A percentile compares a stretch with the other conserved stretches of the same genome.
These are phyloP conservation scores for Gracilaria vermiculophylla DNA, from an alignment of 23 red algal species.

Conservation along the genomic window DNA sequence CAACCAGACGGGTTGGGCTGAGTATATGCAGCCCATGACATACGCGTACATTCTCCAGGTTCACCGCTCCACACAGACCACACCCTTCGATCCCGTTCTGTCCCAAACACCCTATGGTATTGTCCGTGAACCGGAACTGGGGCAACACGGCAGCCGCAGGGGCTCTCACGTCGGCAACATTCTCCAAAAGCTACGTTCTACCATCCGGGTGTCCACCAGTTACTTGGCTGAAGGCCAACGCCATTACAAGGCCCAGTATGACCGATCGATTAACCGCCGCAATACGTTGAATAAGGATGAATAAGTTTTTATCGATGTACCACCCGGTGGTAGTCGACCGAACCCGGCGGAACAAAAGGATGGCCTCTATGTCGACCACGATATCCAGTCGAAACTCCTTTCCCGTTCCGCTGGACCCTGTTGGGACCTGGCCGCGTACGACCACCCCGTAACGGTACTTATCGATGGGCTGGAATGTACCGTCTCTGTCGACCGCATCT, in stretches of 20 bases:
- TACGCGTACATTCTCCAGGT: constrained; percentile 39
- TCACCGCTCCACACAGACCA: background rate
- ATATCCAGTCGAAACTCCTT: background rate
- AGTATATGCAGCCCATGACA: background rate
- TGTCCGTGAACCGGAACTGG: background rate
- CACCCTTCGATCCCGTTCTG: background rate
- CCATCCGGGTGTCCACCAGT: background rate
- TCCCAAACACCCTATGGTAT: background rate
- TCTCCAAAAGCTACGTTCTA: background rate
- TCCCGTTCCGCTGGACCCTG: background rate
- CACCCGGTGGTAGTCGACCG: background rate
- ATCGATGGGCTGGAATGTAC: background rate
- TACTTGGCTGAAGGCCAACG: background rate
- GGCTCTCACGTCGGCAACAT: background rate
- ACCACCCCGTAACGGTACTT: background rate
- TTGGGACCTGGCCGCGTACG: background rate
- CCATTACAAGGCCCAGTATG: background rate
- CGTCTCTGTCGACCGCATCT: background rate
- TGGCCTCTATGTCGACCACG: background rate
- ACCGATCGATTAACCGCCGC: background rate
- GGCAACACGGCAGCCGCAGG: background rate
- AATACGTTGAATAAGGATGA: background rate
- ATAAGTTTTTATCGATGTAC: background rate
- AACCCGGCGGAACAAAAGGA: background rate
- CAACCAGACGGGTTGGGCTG: constrained; percentile 16